Percentiles rank a stretch among this genome's conserved stretches.
These are phyloP conservation scores for Orychophragmus violaceus DNA, from an alignment of 345 rosid genomes.

Conservation along the genomic window DNA sequence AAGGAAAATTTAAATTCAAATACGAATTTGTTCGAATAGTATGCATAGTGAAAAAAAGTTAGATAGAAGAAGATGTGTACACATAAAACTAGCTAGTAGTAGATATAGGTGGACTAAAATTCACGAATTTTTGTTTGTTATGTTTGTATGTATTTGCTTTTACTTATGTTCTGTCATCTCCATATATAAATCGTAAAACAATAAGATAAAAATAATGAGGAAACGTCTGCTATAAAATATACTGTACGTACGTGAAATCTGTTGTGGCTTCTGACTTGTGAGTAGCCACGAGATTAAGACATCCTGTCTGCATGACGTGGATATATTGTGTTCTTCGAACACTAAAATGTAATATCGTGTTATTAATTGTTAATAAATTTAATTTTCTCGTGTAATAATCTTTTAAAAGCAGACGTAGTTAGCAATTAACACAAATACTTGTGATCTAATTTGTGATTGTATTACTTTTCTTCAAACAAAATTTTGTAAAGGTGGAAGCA, in stretches of 20 bases:
- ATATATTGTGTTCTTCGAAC: neutral
- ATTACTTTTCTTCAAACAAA: neutral
- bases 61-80: neutral
- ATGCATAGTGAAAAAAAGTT: neutral
- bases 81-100: neutral
- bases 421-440: neutral
- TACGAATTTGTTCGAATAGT: neutral
- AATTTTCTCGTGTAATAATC: neutral
- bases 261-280: constrained; percentile 1
- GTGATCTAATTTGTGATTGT: neutral
- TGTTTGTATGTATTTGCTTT: constrained; percentile 17
- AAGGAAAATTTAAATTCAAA: neutral
- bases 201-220: neutral
- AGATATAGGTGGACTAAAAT: constrained; percentile 18
- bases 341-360: neutral
- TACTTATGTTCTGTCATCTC: constrained; percentile 1
- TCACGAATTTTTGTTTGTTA: neutral
- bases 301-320: neutral
- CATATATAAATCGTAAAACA: neutral
- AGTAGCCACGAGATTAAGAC: neutral
- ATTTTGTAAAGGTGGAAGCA: neutral
- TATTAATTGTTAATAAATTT: neutral
- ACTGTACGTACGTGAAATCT: neutral
- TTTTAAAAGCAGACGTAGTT: neutral
- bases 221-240: neutral